Evolutionary conservation across 108 stramenopile genomes (phyloP), one percentile per base, ranked within the genome.

Genomic region (Tribonema minus): DNA sequence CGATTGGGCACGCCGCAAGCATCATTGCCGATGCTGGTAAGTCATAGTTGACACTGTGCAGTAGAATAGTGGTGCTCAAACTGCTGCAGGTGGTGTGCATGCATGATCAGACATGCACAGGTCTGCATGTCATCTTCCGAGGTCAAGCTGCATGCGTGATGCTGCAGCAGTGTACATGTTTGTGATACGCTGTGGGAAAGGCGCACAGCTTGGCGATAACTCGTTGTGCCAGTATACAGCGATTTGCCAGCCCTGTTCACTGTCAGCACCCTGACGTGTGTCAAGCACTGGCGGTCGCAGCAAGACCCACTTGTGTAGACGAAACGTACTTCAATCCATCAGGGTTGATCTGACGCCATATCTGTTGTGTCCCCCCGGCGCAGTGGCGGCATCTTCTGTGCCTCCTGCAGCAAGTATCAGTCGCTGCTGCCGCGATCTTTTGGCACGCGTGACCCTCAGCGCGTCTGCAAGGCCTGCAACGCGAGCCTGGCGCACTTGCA

Each of bases 381-480:
- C 35, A 31, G 25, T 27, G 82, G 82, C 12, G 32, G 36, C 2
- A 29, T 82, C n/a, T 82, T 75, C 72, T 82, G 82, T 79, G 31
- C 64, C 33, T 70, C 72, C 20, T 82, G 82, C 61, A 81, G 79
- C 39, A 68, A 35, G 2, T 61, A 80, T 37, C 79, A 79, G 7
- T 34, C 80, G 40, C 36, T 82, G 37, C 25, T 82, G 27, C 82
- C 82, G 32, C 12, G 82, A 32, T 39, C 79, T 63, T 71, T 80
- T 79, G 79, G 72, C 46, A 71, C 82, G n/a, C 36, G 80, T 0
- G 79, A 80, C 77, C 82, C 82, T 5, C 82, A 82, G 39, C 71
- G 82, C 3, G 70, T 82, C 7, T 82, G 82, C 25, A 67, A 82
- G 72, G 70, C 79, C 33, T 82, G 82, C 38, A 67, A 63, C 41